These are phyloP conservation scores for Fusarium haematococcum DNA, from an alignment of 2,329 filamentous ascomycete species.

Conservation along the genomic window DNA sequence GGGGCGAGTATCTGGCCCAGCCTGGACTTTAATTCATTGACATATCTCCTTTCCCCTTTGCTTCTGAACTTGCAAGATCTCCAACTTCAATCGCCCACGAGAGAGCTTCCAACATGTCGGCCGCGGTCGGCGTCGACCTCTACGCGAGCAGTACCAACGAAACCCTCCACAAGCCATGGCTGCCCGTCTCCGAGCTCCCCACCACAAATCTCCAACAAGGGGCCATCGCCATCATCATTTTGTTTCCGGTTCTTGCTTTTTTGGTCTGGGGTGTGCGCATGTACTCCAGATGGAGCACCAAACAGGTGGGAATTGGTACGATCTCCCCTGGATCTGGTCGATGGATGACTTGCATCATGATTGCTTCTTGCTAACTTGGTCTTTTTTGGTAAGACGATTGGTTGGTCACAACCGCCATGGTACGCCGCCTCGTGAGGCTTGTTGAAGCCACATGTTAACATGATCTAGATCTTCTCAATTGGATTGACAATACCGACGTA, in stretches of 20 bases:
- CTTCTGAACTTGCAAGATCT: not conserved
- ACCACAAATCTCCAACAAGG: conserved; percentile 33
- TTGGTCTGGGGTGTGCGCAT: conserved; percentile 25
- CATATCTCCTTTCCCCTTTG: not conserved
- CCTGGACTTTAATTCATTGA: not conserved
- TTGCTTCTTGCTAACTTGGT: not conserved
- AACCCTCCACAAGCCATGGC: conserved; percentile 18
- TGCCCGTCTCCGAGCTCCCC: conserved; percentile 20
- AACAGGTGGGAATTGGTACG: conserved; percentile 35
- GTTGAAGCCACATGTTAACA: not conserved
- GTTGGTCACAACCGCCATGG: conserved; percentile 31
- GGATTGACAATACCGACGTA: conserved; percentile 30
- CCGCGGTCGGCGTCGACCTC: not conserved
- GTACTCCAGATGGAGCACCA: conserved; percentile 30
- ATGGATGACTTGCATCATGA: not conserved
- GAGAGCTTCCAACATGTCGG: not conserved
- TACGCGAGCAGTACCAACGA: not conserved
- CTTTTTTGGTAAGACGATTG: conserved; percentile 27
- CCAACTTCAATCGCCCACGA: not conserved
- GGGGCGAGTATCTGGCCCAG: not conserved
- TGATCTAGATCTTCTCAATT: conserved; percentile 24
- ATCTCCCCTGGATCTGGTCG: not conserved
- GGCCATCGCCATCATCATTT: conserved; percentile 33
- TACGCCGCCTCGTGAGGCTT: not conserved
- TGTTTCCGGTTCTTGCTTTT: conserved; percentile 32